Evolutionary conservation across 164 flowering plant species (phyloP), one percentile per base, ranked within the genome.

Genomic region (Piper longum): DNA sequence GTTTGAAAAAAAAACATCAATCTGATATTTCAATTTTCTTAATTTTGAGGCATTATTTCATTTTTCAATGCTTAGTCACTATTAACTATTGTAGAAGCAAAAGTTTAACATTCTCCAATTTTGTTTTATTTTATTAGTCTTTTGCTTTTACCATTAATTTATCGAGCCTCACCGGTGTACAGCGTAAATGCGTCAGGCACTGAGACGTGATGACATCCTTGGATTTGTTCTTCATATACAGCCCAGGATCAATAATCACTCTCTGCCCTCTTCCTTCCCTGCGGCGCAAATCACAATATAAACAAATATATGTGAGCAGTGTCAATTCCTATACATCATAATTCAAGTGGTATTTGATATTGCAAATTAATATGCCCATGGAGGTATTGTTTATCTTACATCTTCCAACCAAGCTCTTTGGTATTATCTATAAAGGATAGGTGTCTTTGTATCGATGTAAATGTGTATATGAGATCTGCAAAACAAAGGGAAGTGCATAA

Each of bases 361-460:
- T 48, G 14, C 12, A 48, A 48, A 48, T 48, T 1, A 2, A 12
- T 8, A 9, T 48, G 52, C 14, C 52, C 48, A 48, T 5, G 12
- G 14, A 48, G 12, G 11, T 1, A 9, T 5, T 14, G 12, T 9
- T 12, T 12, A 44, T 9, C 52, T 48, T 2, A 48, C 96, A 70
- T 84, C 69, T 90, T 87, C 97, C 97, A 88, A 7, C 93, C 93
- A 43, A 91, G 72, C 19, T 66, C 65, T 76, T 93, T 85, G 5
- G 97, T 82, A 67, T 91, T 96, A 66, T 91, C 97, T 17, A 91
- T 74, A 70, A 91, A 91, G 69, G 85, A 86, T 71, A 85, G 73
- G 48, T 75, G 72, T 17, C 89, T 81, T 56, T 82, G 67, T 64
- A 88, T 70, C n/a, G 65, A 62, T 2, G 82, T 73, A 72, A 88